Evolutionary conservation across 2,329 filamentous ascomycete species (phyloP).

Genomic region (Aphanocladium album): DNA sequence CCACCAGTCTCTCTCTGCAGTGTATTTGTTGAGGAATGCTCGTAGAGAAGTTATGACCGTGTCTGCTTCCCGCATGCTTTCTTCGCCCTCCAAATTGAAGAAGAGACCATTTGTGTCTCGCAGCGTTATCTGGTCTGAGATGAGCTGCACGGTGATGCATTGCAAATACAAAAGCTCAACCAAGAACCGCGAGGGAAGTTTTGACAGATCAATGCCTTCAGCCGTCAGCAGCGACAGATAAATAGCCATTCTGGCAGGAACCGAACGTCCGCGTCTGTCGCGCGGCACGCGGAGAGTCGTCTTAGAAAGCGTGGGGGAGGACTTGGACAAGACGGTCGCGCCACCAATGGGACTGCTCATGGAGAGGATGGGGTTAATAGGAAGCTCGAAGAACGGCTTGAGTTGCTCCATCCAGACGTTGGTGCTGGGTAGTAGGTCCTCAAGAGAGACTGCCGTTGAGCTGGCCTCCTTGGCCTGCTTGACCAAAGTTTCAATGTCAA

Average conservation of each 20-base stretch:
- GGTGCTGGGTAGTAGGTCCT: conserved; percentile 57
- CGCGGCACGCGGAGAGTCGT: conserved; percentile 35
- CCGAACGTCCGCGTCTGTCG: conserved; percentile 65
- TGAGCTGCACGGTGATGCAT: conserved; percentile 45
- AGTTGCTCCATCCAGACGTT: conserved; percentile 64
- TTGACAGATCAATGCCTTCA: conserved; percentile 32
- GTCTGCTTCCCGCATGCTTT: conserved; percentile 36
- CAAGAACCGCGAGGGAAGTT: conserved; percentile 37
- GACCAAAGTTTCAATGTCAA: conserved; percentile 50
- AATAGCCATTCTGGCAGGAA: conserved; percentile 68
- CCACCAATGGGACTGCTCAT: conserved; percentile 71
- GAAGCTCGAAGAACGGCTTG: conserved; percentile 42
- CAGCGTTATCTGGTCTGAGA: conserved; percentile 49
- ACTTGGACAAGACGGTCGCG: conserved; percentile 57
- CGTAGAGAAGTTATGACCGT: conserved; percentile 38
- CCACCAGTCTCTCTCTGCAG: conserved; percentile 34
- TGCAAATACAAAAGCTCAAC: conserved; percentile 49
- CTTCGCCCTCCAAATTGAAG: conserved; percentile 32
- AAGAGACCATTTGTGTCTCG: conserved; percentile 43
- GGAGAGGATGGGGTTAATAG: conserved; percentile 60
- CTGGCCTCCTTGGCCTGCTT: conserved; percentile 39
- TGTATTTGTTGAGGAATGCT: conserved; percentile 30
- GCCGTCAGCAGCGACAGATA: conserved; percentile 60
- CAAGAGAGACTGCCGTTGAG: conserved; percentile 23
- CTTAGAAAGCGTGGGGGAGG: conserved; percentile 17